phyloP scores from a whole-genome alignment of 2,329 filamentous ascomycete genomes.

The Colletotrichum horii region DNA sequence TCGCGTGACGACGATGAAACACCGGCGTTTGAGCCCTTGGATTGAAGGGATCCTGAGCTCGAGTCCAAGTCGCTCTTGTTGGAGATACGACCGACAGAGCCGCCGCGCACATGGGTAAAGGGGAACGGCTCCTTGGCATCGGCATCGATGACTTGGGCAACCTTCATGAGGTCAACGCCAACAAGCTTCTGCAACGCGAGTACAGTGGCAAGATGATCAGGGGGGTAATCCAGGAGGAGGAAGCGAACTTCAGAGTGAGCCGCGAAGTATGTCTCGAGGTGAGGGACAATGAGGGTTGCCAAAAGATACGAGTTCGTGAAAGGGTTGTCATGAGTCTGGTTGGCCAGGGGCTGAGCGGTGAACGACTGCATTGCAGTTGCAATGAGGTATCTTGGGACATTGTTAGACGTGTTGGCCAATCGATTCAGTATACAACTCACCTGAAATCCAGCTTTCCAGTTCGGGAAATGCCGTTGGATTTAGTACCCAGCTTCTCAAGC shows the following conservation, averaged over 20 bases:
- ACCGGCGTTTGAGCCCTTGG: not conserved
- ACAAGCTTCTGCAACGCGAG: conserved; percentile 63
- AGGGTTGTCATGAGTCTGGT: conserved; percentile 58
- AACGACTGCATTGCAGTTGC: conserved; percentile 65
- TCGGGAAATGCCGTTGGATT: conserved; percentile 52
- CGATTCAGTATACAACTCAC: conserved; percentile 37
- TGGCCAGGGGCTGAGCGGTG: conserved; percentile 53
- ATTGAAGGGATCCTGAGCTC: conserved; percentile 2
- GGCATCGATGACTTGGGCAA: conserved; percentile 61
- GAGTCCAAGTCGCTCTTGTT: not conserved
- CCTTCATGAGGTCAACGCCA: conserved; percentile 60
- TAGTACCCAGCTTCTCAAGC: conserved; percentile 60
- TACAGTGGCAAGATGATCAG: conserved; percentile 60
- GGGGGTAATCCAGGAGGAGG: conserved; percentile 63
- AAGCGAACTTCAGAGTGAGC: conserved; percentile 58
- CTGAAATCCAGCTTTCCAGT: conserved; percentile 65
- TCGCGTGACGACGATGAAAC: conserved; percentile 11
- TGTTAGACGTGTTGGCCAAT: not conserved
- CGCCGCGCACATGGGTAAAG: conserved; percentile 44
- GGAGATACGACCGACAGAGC: conserved; percentile 31
- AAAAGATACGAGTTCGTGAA: conserved; percentile 59
- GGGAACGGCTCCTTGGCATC: conserved; percentile 40
- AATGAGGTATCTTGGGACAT: conserved; percentile 58
- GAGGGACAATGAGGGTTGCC: conserved; percentile 63
- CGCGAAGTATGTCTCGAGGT: conserved; percentile 64